phyloP scores from a whole-genome alignment of 768 basidiomycete genomes.

The Cyclocybe aegerita region DNA sequence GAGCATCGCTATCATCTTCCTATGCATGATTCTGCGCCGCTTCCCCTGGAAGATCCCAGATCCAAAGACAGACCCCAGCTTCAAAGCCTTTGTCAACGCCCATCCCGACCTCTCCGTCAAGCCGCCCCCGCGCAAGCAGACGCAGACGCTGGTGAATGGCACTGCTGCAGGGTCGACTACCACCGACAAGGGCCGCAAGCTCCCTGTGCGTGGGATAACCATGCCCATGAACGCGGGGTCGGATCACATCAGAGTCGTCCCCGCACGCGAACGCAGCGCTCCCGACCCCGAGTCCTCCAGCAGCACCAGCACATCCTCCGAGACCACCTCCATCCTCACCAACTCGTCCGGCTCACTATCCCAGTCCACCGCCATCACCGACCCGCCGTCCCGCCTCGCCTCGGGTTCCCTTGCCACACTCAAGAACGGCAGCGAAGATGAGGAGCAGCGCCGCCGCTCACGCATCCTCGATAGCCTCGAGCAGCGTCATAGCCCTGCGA shows the following conservation, averaged over 20 bases:
- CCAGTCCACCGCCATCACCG: slow-evolving; percentile 46
- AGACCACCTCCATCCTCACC: slow-evolving; percentile 45
- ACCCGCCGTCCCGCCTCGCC: slow-evolving; percentile 44
- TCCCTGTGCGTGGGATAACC: slow-evolving; percentile 33
- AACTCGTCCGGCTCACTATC: slow-evolving; percentile 38
- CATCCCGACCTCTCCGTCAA: slow-evolving; percentile 80
- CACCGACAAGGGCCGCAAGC: slow-evolving; percentile 19
- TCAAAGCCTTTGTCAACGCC: slow-evolving; percentile 87
- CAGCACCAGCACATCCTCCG: slow-evolving; percentile 37
- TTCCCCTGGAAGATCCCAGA: slow-evolving; percentile 99
- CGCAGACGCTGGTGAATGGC: not conserved
- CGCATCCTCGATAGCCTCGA: slow-evolving; percentile 10
- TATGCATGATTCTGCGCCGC: slow-evolving; percentile 96
- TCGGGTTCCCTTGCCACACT: slow-evolving; percentile 17
- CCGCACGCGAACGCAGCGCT: slow-evolving; percentile 30
- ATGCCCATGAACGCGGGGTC: slow-evolving; percentile 28
- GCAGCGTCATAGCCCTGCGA: slow-evolving; percentile 11
- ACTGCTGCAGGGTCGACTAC: slow-evolving; percentile 1
- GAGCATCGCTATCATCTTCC: slow-evolving; percentile 97
- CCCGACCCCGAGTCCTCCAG: slow-evolving; percentile 30
- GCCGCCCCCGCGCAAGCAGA: slow-evolving; percentile 33
- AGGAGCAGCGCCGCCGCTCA: slow-evolving; percentile 13
- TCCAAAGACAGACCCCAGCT: slow-evolving; percentile 87
- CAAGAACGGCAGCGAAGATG: slow-evolving; percentile 26
- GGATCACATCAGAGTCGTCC: slow-evolving; percentile 22